Evolutionary conservation across 2,329 filamentous ascomycete genomes (phyloP).

Genomic region (Chalaropsis thielavioides): DNA sequence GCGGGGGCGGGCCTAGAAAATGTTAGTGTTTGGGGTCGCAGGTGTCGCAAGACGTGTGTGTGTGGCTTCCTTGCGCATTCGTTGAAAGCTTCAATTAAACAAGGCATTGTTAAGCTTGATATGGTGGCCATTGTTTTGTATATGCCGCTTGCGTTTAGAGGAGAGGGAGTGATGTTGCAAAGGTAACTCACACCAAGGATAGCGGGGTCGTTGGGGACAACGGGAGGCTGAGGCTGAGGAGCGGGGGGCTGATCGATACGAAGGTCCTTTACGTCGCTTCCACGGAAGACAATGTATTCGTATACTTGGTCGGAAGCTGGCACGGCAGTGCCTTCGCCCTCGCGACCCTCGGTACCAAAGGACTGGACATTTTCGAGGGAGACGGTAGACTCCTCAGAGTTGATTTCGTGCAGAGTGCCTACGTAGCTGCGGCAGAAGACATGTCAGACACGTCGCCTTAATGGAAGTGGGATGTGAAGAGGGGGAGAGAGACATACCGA

Average conservation of each 20-base stretch:
- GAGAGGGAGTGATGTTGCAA: not conserved
- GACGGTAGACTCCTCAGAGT: constrained; percentile 91
- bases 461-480: not conserved
- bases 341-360: constrained; percentile 84
- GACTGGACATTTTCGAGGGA: constrained; percentile 93
- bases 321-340: constrained; percentile 60
- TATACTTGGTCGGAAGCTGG: constrained; percentile 70
- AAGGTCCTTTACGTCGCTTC: constrained; percentile 96
- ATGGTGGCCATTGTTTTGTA: no score
- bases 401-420: constrained; percentile 92
- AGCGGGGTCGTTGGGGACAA: constrained; percentile 84
- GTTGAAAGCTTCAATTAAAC: not conserved
- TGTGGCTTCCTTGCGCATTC: not conserved
- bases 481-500: constrained; percentile 45
- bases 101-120: not conserved
- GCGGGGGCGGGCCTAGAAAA: constrained; percentile 18
- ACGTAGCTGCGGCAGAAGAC: constrained; percentile 57
- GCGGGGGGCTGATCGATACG: constrained; percentile 74
- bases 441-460: constrained; percentile 13
- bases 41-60: not conserved
- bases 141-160: no score
- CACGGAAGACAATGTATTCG: constrained; percentile 97
- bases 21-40: not conserved
- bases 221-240: constrained; percentile 56
- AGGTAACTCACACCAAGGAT: constrained; percentile 88